Evolutionary conservation across 108 stramenopile species (phyloP).

Genomic region (Cafeteria roenbergensis): DNA sequence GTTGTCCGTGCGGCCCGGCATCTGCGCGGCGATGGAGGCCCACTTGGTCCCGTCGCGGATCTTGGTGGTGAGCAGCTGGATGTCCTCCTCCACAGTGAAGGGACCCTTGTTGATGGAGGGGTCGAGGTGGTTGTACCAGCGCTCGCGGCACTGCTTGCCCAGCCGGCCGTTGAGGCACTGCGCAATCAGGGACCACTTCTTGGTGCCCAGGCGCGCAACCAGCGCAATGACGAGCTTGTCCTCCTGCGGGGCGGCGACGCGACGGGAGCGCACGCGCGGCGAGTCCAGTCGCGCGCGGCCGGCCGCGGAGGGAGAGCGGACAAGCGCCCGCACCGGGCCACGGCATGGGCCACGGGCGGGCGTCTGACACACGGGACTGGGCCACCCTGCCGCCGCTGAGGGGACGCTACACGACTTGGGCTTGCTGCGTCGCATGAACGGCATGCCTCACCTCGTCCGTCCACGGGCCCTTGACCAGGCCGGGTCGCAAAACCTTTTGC

Average conservation of each 20-base stretch:
- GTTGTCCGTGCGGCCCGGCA: slow-evolving; percentile 39
- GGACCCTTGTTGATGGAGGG: slow-evolving; percentile 53
- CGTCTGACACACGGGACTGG: too few species aligned
- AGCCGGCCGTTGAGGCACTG: slow-evolving; percentile 21
- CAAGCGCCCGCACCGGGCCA: too few species aligned
- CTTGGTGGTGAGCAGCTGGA: slow-evolving; percentile 23
- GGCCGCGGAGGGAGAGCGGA: too few species aligned
- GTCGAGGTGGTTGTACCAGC: slow-evolving; percentile 60
- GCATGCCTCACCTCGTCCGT: slow-evolving; percentile 49
- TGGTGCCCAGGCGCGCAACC: background rate
- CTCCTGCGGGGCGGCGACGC: too few species aligned
- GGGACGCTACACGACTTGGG: too few species aligned
- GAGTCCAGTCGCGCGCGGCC: too few species aligned
- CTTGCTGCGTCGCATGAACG: too few species aligned
- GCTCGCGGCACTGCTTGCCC: slow-evolving; percentile 37
- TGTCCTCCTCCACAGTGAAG: slow-evolving; percentile 50
- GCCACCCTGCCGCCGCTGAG: too few species aligned
- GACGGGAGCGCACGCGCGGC: too few species aligned
- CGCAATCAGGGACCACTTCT: slow-evolving; percentile 29
- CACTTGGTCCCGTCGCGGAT: slow-evolving; percentile 29
- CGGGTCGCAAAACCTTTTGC: slow-evolving; percentile 52
- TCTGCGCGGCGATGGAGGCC: slow-evolving; percentile 36
- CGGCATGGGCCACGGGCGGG: too few species aligned
- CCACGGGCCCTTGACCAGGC: slow-evolving; percentile 53
- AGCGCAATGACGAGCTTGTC: too few species aligned